These are phyloP conservation scores for Urochloa ruziziensis DNA, from an alignment of 176 grass and related monocot species.

Conservation along the genomic window DNA sequence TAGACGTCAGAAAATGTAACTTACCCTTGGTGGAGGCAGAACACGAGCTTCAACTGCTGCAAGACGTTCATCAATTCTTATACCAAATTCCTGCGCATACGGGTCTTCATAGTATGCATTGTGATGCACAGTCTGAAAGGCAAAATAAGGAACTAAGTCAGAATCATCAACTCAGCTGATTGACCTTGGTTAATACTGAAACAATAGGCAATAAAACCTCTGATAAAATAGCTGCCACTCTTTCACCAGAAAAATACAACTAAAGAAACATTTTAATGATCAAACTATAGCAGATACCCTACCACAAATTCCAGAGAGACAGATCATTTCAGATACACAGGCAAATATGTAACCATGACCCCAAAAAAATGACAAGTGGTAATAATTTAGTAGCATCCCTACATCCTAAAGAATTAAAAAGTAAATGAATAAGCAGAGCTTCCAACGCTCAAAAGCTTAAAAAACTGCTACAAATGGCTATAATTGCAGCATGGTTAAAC, in stretches of 20 bases:
- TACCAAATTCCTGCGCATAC: constrained; percentile 93
- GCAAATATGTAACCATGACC: too few species aligned
- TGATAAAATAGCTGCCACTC: not conserved
- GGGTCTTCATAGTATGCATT: constrained; percentile 95
- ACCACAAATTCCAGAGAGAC: not conserved
- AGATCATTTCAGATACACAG: not conserved
- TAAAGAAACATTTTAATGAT: not conserved
- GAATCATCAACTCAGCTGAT: not conserved
- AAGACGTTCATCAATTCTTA: constrained; percentile 78
- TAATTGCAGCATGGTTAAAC: not conserved
- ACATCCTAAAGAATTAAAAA: not conserved
- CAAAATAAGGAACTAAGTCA: constrained; percentile 7
- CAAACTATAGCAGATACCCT: too few species aligned
- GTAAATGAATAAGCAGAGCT: not conserved
- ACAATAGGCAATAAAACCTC: not conserved
- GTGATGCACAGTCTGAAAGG: constrained; percentile 72
- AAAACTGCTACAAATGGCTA: not conserved
- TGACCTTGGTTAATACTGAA: not conserved
- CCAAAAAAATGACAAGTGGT: not conserved
- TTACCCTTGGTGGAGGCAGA: constrained; percentile 84
- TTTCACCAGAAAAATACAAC: not conserved
- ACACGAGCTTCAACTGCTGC: constrained; percentile 92
- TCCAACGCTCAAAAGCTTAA: not conserved
- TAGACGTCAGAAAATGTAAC: constrained; percentile 19
- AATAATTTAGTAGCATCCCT: not conserved